Base-by-base conservation (phyloP, 2,329 filamentous ascomycete genomes). In the Neocucurbitaria cava region DNA sequence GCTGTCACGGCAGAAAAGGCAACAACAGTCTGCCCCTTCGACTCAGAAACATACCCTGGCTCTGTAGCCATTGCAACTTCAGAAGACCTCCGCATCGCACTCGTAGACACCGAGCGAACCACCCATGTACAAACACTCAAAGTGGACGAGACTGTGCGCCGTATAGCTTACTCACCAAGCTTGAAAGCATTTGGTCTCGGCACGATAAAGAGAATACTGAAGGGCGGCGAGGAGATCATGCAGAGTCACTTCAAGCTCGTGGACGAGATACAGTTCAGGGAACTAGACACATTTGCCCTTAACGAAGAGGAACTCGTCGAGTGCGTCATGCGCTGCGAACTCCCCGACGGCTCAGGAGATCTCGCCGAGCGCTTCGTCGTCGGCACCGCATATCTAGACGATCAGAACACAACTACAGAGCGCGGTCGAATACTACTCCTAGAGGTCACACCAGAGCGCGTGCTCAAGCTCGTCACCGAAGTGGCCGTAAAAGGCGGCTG, bases 1-100 rank as follows among this genome's bases (percentile, higher is more conserved):
- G 93, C 95, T 1, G 91, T 97, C 1, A 96, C 94, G 11, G 92
- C 93, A 2, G 91, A 96, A 57, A 89, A 92, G 59, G 91, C 92
- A 1, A 88, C 88, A 1, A 89, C 86, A 43, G 88, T 98, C 5
- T 95, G 91, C 56, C 84, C 89, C 0, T 96, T 99, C 69, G 85
- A 97, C 72, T 83, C 89, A 0, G 86, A 89, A 63, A 90, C 89
- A 1, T 99, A 91, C 68, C 92, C 92, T 0, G 84, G 85, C 24
- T 89, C 91, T 0, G 89, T 98, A 40, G 87, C 91, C 0, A 84
- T 99, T 36, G 92, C 93, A 2, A 94, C 91, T 0, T 82, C 87
- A 13, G 81, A 83, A 15, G 87, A 93, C 56, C 79, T 99, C 23
- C 90, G 90, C 65, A 88, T 99, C 18, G 89, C 91, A 0, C 77